Evolutionary conservation across 345 rosid species (phyloP).

Genomic region (Laguncularia racemosa): DNA sequence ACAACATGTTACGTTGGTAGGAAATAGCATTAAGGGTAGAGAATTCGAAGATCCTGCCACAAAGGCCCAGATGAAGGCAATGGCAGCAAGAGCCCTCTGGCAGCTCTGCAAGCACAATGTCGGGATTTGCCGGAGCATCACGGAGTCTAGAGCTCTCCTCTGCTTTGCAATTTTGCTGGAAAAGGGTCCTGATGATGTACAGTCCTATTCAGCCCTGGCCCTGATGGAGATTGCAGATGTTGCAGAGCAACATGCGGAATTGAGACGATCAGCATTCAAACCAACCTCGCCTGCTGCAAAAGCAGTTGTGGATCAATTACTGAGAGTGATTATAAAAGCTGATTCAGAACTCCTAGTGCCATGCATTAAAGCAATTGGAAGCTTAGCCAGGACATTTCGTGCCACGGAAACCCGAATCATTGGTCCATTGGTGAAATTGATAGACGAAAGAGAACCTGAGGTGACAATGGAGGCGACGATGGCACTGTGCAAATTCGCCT

Average conservation of each 20-base stretch:
- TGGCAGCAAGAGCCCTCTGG: slow-evolving; percentile 14
- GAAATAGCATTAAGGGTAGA: slow-evolving; percentile 13
- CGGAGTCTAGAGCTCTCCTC: slow-evolving; percentile 17
- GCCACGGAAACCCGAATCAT: slow-evolving; percentile 14
- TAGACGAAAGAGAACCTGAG: slow-evolving; percentile 8
- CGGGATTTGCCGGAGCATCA: slow-evolving; percentile 13
- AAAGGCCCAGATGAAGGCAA: slow-evolving; percentile 10
- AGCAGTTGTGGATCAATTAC: slow-evolving; percentile 17
- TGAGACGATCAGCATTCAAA: slow-evolving; percentile 16
- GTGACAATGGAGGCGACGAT: slow-evolving; percentile 12
- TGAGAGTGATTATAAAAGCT: slow-evolving; percentile 9
- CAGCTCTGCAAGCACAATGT: slow-evolving; percentile 10
- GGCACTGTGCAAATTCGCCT: slow-evolving; percentile 13
- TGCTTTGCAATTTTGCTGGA: slow-evolving; percentile 17
- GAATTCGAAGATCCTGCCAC: slow-evolving; percentile 11
- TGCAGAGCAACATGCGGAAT: slow-evolving; percentile 13
- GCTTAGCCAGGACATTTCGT: slow-evolving; percentile 17
- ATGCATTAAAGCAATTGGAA: slow-evolving; percentile 13
- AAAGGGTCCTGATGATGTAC: slow-evolving; percentile 13
- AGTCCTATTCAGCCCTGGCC: slow-evolving; percentile 13
- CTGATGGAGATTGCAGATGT: slow-evolving; percentile 18
- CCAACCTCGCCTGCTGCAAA: slow-evolving; percentile 17
- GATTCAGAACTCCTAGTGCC: slow-evolving; percentile 5
- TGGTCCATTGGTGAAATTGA: slow-evolving; percentile 13
- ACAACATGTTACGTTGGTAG: slow-evolving; percentile 6